Percentiles rank a stretch among this genome's conserved stretches.
phyloP scores from a whole-genome alignment of 352 stramenopile genomes.

The Phytophthora parvispora region DNA sequence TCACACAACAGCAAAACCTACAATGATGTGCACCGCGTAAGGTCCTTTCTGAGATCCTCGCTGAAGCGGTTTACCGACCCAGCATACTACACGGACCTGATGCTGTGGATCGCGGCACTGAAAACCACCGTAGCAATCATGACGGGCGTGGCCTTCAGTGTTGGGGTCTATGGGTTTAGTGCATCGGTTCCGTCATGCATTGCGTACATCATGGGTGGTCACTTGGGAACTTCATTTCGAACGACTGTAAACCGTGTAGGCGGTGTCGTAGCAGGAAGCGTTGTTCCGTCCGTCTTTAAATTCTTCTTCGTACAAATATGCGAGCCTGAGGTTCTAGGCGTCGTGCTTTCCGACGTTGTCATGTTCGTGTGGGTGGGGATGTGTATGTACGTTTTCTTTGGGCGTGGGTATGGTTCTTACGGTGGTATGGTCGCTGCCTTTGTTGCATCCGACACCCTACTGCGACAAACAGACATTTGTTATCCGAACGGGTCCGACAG shows the following conservation, averaged over 20 bases:
- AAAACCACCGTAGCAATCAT: conserved; percentile 72
- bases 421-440: conserved; percentile 78
- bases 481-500: conserved; percentile 47
- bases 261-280: conserved; percentile 75
- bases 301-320: conserved; percentile 85
- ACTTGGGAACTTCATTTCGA: conserved; percentile 78
- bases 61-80: conserved; percentile 57
- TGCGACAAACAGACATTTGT: conserved; percentile 69
- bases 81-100: conserved; percentile 47
- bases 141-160: conserved; percentile 63
- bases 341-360: conserved; percentile 52
- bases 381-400: conserved; percentile 82
- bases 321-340: conserved; percentile 39
- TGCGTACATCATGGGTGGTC: conserved; percentile 78
- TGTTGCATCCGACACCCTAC: conserved; percentile 69
- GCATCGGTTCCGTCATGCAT: conserved; percentile 64
- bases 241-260: conserved; percentile 79
- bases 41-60: conserved; percentile 53
- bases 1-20: conserved; percentile 70
- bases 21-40: conserved; percentile 45
- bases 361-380: conserved; percentile 80
- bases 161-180: conserved; percentile 77
- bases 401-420: conserved; percentile 70
- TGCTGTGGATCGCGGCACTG: conserved; percentile 48
- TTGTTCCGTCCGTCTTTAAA: conserved; percentile 82